phyloP scores from a whole-genome alignment of 495 filamentous ascomycete genomes.

The Talaromyces thailandensis region DNA sequence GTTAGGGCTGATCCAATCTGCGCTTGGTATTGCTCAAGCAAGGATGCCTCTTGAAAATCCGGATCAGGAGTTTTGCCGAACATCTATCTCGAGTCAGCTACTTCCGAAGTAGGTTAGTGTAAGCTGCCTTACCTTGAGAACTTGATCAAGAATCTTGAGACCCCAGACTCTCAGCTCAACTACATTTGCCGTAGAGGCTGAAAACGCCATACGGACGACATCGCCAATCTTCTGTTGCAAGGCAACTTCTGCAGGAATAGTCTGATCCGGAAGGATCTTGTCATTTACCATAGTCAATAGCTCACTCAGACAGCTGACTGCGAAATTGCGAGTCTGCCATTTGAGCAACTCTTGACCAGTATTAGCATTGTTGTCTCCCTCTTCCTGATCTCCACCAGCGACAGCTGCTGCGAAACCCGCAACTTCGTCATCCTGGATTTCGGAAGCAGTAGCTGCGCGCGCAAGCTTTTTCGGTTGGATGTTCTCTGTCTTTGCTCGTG shows the following conservation, averaged over 20 bases:
- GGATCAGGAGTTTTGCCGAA: slow-evolving; percentile 95
- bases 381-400: slow-evolving; percentile 53
- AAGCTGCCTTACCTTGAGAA: slow-evolving; percentile 52
- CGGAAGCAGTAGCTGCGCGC: slow-evolving; percentile 48
- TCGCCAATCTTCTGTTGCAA: slow-evolving; percentile 82
- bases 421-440: slow-evolving; percentile 91
- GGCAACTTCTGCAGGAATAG: slow-evolving; percentile 60
- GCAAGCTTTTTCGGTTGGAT: slow-evolving; percentile 32
- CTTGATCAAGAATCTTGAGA: slow-evolving; percentile 83
- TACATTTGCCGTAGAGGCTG: slow-evolving; percentile 88
- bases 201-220: slow-evolving; percentile 95
- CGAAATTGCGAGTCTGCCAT: slow-evolving; percentile 95
- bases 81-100: slow-evolving; percentile 39
- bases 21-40: slow-evolving; percentile 96
- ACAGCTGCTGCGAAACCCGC: slow-evolving; percentile 79
- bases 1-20: slow-evolving; percentile 96
- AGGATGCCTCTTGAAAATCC: slow-evolving; percentile 88
- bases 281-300: slow-evolving; percentile 67
- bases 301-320: slow-evolving; percentile 83
- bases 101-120: neutral
- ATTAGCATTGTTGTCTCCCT: slow-evolving; percentile 47
- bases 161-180: slow-evolving; percentile 83
- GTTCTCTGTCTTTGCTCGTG: slow-evolving; percentile 51
- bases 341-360: slow-evolving; percentile 78
- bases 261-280: slow-evolving; percentile 58